A percentile compares a stretch with the other conserved stretches of the same genome.
Conservation (phyloP, 768 basidiomycete species). For the Kwoniella dejecticola region DNA sequence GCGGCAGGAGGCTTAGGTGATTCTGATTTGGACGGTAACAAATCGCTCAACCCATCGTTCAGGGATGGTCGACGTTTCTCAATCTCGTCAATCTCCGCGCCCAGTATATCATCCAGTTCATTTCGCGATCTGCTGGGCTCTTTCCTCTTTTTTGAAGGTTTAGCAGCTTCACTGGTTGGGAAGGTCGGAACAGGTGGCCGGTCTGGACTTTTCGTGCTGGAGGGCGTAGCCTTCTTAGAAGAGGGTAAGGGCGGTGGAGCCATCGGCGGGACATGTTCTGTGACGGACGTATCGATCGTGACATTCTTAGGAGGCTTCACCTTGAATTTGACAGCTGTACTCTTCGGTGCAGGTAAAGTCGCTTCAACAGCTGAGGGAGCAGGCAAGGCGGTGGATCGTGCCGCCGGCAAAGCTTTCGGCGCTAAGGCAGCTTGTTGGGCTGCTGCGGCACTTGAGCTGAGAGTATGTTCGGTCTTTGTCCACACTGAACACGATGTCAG, state of each 20-base stretch:
- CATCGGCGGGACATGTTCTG: conserved; percentile 31
- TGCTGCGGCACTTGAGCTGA: conserved; percentile 26
- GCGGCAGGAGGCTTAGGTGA: conserved; percentile 17
- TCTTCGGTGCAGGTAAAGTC: conserved; percentile 5
- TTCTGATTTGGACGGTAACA: conserved; percentile 6
- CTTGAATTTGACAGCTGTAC: conserved; percentile 44
- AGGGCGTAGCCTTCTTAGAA: background rate
- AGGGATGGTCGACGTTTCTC: conserved; percentile 27
- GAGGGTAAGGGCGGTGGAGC: conserved; percentile 34
- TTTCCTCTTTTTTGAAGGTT: conserved; percentile 33
- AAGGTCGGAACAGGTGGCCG: conserved; percentile 36
- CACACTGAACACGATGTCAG: conserved; percentile 65
- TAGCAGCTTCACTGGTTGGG: conserved; percentile 3
- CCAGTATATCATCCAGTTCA: conserved; percentile 50
- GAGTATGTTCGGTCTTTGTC: conserved; percentile 63
- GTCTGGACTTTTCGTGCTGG: conserved; percentile 16
- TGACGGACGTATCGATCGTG: conserved; percentile 11
- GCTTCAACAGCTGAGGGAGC: conserved; percentile 12
- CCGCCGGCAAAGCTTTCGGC: background rate
- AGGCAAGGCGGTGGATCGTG: conserved; percentile 2
- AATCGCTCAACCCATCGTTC: conserved; percentile 4
- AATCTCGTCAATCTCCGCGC: conserved; percentile 54
- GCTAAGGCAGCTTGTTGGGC: conserved; percentile 14
- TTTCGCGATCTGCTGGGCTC: conserved; percentile 19
- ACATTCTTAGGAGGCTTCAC: conserved; percentile 36